These are phyloP conservation scores for Sordariomycetes sp. DNA, from an alignment of 2,329 filamentous ascomycete genomes.

Conservation along the genomic window DNA sequence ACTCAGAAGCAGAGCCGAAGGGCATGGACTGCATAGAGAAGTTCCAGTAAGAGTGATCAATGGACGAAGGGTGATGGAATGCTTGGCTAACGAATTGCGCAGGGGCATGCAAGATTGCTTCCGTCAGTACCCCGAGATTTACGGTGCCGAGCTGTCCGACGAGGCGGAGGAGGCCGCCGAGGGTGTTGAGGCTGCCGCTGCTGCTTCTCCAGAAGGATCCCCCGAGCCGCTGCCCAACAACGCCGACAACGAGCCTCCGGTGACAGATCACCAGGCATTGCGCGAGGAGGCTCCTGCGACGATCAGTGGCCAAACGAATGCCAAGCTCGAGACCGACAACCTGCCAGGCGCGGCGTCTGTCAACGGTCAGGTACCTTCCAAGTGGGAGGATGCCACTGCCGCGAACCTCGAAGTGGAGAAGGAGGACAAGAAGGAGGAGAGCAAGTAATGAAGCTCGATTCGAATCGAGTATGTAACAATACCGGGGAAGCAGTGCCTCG, in stretches of 20 bases:
- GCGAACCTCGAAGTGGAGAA: constrained; percentile 14
- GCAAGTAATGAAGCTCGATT: constrained; percentile 2
- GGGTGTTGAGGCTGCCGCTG: constrained; percentile 14
- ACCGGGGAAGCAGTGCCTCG: neutral
- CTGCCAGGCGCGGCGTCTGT: neutral
- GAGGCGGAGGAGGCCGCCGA: constrained; percentile 42
- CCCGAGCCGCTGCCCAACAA: neutral
- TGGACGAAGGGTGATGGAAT: neutral
- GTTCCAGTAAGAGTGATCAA: constrained; percentile 63
- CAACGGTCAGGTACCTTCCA: constrained; percentile 5
- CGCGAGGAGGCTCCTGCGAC: neutral
- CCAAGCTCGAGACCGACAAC: constrained; percentile 8
- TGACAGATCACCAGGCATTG: neutral
- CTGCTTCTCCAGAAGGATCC: constrained; percentile 9
- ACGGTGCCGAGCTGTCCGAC: constrained; percentile 78
- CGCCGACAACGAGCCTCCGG: neutral
- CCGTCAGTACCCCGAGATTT: constrained; percentile 82
- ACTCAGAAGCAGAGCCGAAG: constrained; percentile 88
- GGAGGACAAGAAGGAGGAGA: constrained; percentile 9
- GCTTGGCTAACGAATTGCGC: constrained; percentile 9
- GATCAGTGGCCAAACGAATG: neutral
- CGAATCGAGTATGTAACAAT: neutral
- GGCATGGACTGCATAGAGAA: constrained; percentile 96
- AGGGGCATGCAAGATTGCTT: constrained; percentile 98
- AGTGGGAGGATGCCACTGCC: constrained; percentile 18